phyloP scores from a whole-genome alignment of 2,329 filamentous ascomycete genomes.

The Uncinocarpus reesii region DNA sequence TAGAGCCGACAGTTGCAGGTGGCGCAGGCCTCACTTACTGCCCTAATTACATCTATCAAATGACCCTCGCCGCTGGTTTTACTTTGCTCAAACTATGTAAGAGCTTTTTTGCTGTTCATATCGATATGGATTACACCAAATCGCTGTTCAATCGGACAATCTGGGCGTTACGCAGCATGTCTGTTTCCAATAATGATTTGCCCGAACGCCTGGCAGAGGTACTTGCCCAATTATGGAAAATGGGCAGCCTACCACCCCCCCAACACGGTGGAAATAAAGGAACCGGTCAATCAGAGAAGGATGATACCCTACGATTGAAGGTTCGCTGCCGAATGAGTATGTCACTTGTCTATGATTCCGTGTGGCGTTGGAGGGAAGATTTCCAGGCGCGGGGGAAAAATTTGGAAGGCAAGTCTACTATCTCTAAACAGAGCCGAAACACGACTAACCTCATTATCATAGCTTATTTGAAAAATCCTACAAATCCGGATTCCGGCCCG shows the following conservation, averaged over 20 bases:
- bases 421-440: background rate
- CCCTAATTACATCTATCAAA: slow-evolving; percentile 55
- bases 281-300: slow-evolving; percentile 26
- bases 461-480: slow-evolving; percentile 72
- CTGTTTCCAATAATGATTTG: slow-evolving; percentile 53
- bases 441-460: slow-evolving; percentile 22
- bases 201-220: slow-evolving; percentile 55
- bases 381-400: slow-evolving; percentile 59
- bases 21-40: slow-evolving; percentile 45
- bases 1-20: slow-evolving; percentile 35
- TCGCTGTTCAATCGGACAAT: slow-evolving; percentile 51
- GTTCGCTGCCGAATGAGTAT: slow-evolving; percentile 58
- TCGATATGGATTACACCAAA: slow-evolving; percentile 47
- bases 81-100: slow-evolving; percentile 56
- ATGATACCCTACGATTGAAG: slow-evolving; percentile 48
- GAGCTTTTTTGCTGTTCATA: slow-evolving; percentile 50
- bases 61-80: slow-evolving; percentile 55
- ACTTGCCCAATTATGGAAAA: slow-evolving; percentile 55
- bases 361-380: slow-evolving; percentile 58
- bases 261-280: slow-evolving; percentile 4
- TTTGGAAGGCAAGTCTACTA: slow-evolving; percentile 52
- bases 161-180: slow-evolving; percentile 49
- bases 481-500: slow-evolving; percentile 68
- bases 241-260: slow-evolving; percentile 28
- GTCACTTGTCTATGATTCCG: slow-evolving; percentile 56